Percentiles rank a stretch among this genome's conserved stretches.
Evolutionary conservation across 495 filamentous ascomycete genomes (phyloP).

Genomic region (Oidiodendron maius): DNA sequence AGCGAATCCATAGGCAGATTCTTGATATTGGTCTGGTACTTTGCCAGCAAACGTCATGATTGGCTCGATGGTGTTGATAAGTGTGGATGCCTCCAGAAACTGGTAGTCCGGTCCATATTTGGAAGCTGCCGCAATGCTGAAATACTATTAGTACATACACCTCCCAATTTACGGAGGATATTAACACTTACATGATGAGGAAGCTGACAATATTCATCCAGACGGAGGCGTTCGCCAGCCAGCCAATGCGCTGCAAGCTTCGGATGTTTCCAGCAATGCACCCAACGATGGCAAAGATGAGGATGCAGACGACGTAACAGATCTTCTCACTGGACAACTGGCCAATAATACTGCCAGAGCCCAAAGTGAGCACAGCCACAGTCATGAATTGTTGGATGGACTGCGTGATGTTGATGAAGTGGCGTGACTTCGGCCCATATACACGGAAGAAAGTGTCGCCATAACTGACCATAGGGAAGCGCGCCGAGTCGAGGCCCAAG

Average conservation of each 20-base stretch:
- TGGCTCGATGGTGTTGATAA: constrained; percentile 15
- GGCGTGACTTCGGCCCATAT: constrained; percentile 39
- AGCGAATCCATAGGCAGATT: constrained; percentile 23
- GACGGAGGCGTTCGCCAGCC: constrained; percentile 50
- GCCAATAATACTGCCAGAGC: constrained; percentile 46
- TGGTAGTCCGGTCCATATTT: constrained; percentile 11
- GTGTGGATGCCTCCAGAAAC: not conserved
- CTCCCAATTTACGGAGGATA: too few relatives aligned
- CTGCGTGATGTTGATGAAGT: constrained; percentile 45
- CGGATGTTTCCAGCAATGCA: constrained; percentile 44
- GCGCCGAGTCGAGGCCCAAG: constrained; percentile 38
- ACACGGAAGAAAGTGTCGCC: constrained; percentile 52
- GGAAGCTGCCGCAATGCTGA: not conserved
- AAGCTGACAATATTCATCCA: constrained; percentile 9
- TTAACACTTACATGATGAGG: too few relatives aligned
- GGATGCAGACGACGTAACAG: constrained; percentile 43
- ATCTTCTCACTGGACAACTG: constrained; percentile 44
- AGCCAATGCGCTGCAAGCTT: constrained; percentile 44
- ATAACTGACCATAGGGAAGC: constrained; percentile 45
- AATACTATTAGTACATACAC: too few relatives aligned
- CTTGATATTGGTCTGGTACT: constrained; percentile 10
- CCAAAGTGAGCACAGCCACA: constrained; percentile 44
- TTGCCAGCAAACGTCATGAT: constrained; percentile 23
- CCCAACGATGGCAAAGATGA: constrained; percentile 29
- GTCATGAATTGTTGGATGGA: constrained; percentile 41